Conservation (phyloP, 805 yeast genomes). For the Candida boleticola region DNA sequence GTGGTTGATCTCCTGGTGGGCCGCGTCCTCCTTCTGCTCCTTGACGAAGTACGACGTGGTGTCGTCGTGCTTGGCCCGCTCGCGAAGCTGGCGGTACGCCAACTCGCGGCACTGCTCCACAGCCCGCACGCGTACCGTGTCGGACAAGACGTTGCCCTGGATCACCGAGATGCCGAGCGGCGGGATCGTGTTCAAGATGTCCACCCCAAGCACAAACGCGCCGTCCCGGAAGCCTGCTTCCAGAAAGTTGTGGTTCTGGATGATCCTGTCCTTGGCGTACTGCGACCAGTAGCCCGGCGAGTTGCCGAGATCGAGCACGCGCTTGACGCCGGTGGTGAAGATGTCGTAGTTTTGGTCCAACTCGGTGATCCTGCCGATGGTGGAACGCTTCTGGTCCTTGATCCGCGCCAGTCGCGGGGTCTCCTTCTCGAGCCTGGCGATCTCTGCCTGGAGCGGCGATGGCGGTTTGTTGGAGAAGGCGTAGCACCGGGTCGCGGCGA, state of each 20-base stretch:
- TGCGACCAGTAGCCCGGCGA: constrained; percentile 44
- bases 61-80: background rate
- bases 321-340: constrained; percentile 24
- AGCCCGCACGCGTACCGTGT: constrained; percentile 27
- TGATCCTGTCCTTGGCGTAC: constrained; percentile 26
- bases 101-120: constrained; percentile 27
- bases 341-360: constrained; percentile 27
- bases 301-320: constrained; percentile 38
- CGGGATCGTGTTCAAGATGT: constrained; percentile 74
- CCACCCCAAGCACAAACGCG: constrained; percentile 39
- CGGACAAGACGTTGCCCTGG: constrained; percentile 84
- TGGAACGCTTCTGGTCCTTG: constrained; percentile 19
- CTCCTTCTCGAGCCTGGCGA: constrained; percentile 1
- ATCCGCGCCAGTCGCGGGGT: constrained; percentile 25
- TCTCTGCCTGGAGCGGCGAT: background rate
- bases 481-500: background rate
- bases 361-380: constrained; percentile 24
- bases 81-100: constrained; percentile 14
- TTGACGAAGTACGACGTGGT: constrained; percentile 24
- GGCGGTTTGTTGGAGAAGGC: constrained; percentile 1
- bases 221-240: constrained; percentile 25
- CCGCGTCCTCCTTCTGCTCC: constrained; percentile 19
- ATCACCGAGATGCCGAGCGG: constrained; percentile 76
- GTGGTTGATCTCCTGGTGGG: background rate
- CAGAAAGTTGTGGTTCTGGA: constrained; percentile 24